Evolutionary conservation across 192 early-diverging fungal species (phyloP), one percentile per base, ranked within the genome.

Genomic region (Rhizophagus prolifer): DNA sequence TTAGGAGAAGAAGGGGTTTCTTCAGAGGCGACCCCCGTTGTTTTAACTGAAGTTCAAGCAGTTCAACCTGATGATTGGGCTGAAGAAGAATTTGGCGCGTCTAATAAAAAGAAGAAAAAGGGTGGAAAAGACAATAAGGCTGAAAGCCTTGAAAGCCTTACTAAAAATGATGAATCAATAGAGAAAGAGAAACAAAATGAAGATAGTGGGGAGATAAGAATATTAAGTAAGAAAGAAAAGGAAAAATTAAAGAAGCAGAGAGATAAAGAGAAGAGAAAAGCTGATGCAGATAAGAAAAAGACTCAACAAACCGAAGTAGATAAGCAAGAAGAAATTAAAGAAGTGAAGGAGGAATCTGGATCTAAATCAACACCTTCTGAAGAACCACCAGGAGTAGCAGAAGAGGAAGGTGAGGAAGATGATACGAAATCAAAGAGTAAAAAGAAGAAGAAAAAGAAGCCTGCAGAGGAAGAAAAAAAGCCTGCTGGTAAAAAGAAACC

Each of bases 171-270:
- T 3, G 81, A 79, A 19, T 38, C 75, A 2, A 59, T 74, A 10
- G 75, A 80, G 23, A 65, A 84, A 13, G 86, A 86, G 19, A 82
- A 81, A 6, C 71, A 76, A 10, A 84, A 85, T 26, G 82, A 82
- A 23, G 84, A 83, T 26, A 85, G 74, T 12, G 73, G 78, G 19
- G 80, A 78, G 19, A 54, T 83, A 60, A 82, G 85, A 75, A 86
- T 93, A 36, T 90, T 94, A 82, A 90, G 92, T 54, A 95, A 95
- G 80, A 95, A 94, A 81, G 94, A 95, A 72, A 95, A 95, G 83
- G 94, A 95, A 78, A 86, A 87, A 76, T 87, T 94, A 74, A 90
- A 93, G 77, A 95, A 95, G 85, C 91, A 93, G 75, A 86, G 85
- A 25, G 85, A 87, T 74, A 92, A 92, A 82, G 85, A 87, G 72